Evolutionary conservation across 2,329 filamentous ascomycete genomes (phyloP).

Genomic region (Ophioceras dolichostomum): DNA sequence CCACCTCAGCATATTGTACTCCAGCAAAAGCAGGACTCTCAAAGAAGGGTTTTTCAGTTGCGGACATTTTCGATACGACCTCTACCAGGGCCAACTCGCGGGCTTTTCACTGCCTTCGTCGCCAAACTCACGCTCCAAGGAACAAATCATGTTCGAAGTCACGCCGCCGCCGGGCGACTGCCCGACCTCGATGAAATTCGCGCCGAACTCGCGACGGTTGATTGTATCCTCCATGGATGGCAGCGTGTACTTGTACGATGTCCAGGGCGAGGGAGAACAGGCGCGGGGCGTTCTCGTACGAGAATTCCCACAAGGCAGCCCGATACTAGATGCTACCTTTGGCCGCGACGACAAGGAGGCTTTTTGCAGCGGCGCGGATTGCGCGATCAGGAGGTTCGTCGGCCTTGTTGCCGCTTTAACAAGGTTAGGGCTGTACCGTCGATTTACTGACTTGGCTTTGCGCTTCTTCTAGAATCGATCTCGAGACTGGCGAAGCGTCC

Average conservation of each 20-base stretch:
- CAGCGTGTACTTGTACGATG: constrained; percentile 81
- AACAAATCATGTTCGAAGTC: constrained; percentile 59
- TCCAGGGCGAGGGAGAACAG: constrained; percentile 41
- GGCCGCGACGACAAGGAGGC: constrained; percentile 72
- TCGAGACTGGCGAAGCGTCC: constrained; percentile 59
- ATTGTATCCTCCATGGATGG: constrained; percentile 95
- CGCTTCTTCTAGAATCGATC: constrained; percentile 39
- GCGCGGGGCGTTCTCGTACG: constrained; percentile 51
- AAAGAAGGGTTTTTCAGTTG: too few species aligned
- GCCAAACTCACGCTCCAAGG: too few species aligned
- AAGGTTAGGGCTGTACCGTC: not conserved
- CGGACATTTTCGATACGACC: too few species aligned
- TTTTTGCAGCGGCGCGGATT: constrained; percentile 78
- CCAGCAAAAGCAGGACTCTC: too few species aligned
- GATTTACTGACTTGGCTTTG: not conserved
- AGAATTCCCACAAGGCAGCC: constrained; percentile 70
- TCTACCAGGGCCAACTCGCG: too few species aligned
- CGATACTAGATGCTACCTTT: constrained; percentile 86
- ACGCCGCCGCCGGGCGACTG: constrained; percentile 73
- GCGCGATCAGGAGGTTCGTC: constrained; percentile 64
- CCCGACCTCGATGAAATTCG: constrained; percentile 78
- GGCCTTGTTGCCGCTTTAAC: too few species aligned
- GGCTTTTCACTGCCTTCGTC: too few species aligned
- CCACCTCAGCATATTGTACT: too few species aligned
- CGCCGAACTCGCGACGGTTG: constrained; percentile 61